These are phyloP conservation scores for Prinsepia uniflora DNA, from an alignment of 306 rosid species.

Conservation along the genomic window DNA sequence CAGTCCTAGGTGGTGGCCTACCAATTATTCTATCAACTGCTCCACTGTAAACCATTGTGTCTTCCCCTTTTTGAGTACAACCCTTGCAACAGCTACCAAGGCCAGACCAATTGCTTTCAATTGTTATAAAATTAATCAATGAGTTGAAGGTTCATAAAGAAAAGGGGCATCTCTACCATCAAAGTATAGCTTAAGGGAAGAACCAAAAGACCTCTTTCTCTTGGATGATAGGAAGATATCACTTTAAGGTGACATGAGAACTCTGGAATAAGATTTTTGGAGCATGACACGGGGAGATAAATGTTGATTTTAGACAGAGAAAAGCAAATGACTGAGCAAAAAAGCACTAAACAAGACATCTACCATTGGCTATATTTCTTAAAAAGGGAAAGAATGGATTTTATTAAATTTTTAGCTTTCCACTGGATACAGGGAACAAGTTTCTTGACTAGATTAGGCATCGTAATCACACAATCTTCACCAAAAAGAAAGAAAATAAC, in stretches of 20 bases:
- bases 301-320: not conserved
- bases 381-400: no score
- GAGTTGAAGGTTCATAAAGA: not conserved
- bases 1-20: constrained; percentile 85
- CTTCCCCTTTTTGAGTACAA: constrained; percentile 88
- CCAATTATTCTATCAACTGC: constrained; percentile 92
- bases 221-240: not conserved
- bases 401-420: no score
- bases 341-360: not conserved
- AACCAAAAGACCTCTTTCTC: not conserved
- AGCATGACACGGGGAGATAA: not conserved
- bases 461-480: no score
- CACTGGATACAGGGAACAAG: no score
- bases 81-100: constrained; percentile 76
- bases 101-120: constrained; percentile 31
- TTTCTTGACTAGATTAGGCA: no score
- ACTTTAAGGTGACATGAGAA: not conserved
- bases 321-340: not conserved
- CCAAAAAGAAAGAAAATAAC: no score
- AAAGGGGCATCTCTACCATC: not conserved
- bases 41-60: constrained; percentile 96
- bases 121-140: constrained; percentile 3
- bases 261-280: not conserved
- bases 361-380: no score
- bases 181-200: not conserved